Evolutionary conservation across 192 early-diverging fungal species (phyloP), one percentile per base, ranked within the genome.

Genomic region (Coemansia sp.): DNA sequence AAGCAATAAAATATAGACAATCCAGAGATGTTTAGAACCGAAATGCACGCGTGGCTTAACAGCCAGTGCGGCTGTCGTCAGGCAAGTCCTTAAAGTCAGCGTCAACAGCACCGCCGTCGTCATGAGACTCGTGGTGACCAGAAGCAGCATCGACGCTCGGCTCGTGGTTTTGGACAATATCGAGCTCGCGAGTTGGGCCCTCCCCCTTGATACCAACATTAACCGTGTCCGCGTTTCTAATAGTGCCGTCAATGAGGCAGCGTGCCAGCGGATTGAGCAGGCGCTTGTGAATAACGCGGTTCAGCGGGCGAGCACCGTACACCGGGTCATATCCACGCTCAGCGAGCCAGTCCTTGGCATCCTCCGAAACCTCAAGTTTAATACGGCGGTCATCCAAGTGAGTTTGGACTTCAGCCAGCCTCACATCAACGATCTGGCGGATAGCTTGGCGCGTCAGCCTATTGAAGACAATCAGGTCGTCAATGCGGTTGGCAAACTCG

Each of bases 381-480:
- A 90, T 87, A 6, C 86, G 75, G 19, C 86, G 85, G 66, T 90
- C 89, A 26, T 82, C 72, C 32, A 87, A 77, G 39, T 89, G 86
- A 42, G 84, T 30, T 64, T 91, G 81, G 9, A 92, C 80, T 61
- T 91, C 90, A 14, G 75, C 62, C 13, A 94, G 79, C 40, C 90
- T 88, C 0, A 94, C 86, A 66, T 93, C 87, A 19, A 91, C 93
- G 71, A 94, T 93, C 46, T 85, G 79, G n/a, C 84, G 84, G 52
- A 94, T 90, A n/a, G 87, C 88, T 0, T 49, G 69, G 64, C 88
- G 87, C 1, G 86, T 81, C 10, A 94, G 84, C 4, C 90, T 79
- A 72, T 93, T 93, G 75, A 92, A 92, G 21, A 92, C 87, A n/a
- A 93, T 87, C 68, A 94, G 74, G 66, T 93, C 91, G 66, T 93